Evolutionary conservation across 2,329 filamentous ascomycete genomes (phyloP).

Genomic region (Aspergillus sp.): DNA sequence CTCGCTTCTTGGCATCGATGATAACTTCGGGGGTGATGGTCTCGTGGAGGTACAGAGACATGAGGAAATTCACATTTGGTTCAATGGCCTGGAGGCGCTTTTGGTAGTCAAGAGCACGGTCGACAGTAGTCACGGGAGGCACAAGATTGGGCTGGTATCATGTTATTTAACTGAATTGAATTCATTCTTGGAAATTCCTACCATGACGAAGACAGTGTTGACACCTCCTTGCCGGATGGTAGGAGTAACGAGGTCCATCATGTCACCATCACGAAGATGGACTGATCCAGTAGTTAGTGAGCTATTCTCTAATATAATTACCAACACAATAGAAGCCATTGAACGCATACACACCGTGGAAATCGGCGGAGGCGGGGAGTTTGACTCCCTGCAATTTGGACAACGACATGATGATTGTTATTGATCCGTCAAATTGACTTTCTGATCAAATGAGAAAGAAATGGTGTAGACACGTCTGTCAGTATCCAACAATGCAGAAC

Average conservation of each 20-base stretch:
- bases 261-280: constrained; percentile 63
- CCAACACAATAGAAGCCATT: constrained; percentile 8
- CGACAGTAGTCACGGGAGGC: constrained; percentile 58
- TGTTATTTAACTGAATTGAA: constrained; percentile 13
- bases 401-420: constrained; percentile 24
- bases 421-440: too few species aligned
- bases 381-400: constrained; percentile 35
- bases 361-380: constrained; percentile 62
- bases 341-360: constrained; percentile 45
- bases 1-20: constrained; percentile 65
- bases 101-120: constrained; percentile 63
- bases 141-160: constrained; percentile 57
- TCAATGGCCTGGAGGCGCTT: constrained; percentile 56
- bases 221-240: constrained; percentile 59
- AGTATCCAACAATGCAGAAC: too few species aligned
- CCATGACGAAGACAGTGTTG: constrained; percentile 57
- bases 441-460: too few species aligned
- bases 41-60: constrained; percentile 66
- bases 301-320: background rate
- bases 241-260: constrained; percentile 55
- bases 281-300: constrained; percentile 34
- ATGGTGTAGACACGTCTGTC: too few species aligned
- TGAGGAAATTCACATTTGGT: constrained; percentile 62
- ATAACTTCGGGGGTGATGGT: constrained; percentile 66
- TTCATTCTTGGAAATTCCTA: constrained; percentile 19